Evolutionary conservation across 345 rosid genomes (phyloP).

Genomic region (Rubroshorea leprosula): DNA sequence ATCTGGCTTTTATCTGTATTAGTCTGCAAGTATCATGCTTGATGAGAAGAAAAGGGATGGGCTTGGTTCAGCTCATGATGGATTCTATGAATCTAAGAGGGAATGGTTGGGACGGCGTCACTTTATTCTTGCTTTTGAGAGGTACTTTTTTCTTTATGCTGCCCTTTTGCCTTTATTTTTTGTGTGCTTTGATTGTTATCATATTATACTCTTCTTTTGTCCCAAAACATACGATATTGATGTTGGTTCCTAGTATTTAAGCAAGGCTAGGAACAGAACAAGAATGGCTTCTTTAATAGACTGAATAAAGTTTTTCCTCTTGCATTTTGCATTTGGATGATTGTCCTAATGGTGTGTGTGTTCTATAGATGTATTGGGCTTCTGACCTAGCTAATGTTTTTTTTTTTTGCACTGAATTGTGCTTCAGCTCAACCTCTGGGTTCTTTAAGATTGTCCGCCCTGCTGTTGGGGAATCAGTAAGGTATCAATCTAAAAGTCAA

Average conservation of each 20-base stretch:
- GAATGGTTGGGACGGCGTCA: slow-evolving; percentile 97
- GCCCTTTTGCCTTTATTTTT: background rate
- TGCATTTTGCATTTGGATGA: no score
- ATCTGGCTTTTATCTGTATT: slow-evolving; percentile 19
- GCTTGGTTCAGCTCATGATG: slow-evolving; percentile 72
- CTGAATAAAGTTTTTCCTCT: no score
- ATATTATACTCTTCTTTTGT: no score
- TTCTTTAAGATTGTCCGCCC: slow-evolving; percentile 86
- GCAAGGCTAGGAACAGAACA: no score
- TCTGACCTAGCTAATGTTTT: no score
- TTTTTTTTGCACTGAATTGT: slow-evolving; percentile 11
- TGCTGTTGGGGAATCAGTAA: slow-evolving; percentile 88
- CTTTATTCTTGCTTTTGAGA: slow-evolving; percentile 83
- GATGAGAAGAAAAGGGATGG: slow-evolving; percentile 79
- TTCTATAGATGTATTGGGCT: no score
- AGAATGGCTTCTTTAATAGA: no score
- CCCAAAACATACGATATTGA: no score
- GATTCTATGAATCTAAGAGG: slow-evolving; percentile 94
- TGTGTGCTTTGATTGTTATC: background rate
- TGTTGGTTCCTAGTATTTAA: no score
- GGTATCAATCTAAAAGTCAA: slow-evolving; percentile 37
- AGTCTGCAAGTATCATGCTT: slow-evolving; percentile 77
- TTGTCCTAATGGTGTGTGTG: no score
- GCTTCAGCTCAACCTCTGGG: slow-evolving; percentile 69
- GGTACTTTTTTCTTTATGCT: slow-evolving; percentile 60